These are phyloP conservation scores for Calonectria pteridis DNA, from an alignment of 2,329 filamentous ascomycete genomes.

Conservation along the genomic window DNA sequence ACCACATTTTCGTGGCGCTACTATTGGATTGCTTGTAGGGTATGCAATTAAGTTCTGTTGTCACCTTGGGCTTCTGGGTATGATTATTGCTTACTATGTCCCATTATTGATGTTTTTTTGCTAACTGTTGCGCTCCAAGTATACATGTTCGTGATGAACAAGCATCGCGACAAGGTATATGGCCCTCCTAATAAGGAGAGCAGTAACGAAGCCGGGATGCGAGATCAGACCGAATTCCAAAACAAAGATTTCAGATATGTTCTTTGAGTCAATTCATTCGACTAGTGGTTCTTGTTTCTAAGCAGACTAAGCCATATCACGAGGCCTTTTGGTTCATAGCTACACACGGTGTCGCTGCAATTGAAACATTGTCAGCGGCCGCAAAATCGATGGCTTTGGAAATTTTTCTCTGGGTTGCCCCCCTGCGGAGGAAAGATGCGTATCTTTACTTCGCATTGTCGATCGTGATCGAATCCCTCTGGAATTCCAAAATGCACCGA, in stretches of 20 bases:
- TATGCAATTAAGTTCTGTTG: conserved; percentile 1
- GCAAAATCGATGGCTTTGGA: too few species aligned
- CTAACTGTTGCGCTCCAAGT: neutral
- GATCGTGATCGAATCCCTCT: too few species aligned
- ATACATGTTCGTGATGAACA: conserved; percentile 16
- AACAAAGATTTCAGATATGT: neutral
- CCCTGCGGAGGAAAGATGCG: too few species aligned
- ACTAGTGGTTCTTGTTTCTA: too few species aligned
- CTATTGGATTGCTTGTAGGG: neutral
- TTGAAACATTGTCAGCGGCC: too few species aligned
- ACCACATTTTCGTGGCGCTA: neutral
- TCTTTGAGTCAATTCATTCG: neutral
- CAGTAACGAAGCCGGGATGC: conserved; percentile 28
- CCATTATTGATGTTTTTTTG: neutral
- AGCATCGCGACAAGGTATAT: conserved; percentile 17
- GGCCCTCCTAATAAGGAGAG: conserved; percentile 20
- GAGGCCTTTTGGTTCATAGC: too few species aligned
- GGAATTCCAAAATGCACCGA: too few species aligned
- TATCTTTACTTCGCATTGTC: too few species aligned
- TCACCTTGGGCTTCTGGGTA: conserved; percentile 5
- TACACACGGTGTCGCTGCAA: too few species aligned
- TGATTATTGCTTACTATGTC: neutral
- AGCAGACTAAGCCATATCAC: too few species aligned
- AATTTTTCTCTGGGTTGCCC: too few species aligned
- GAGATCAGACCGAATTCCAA: conserved; percentile 7